Conservation (phyloP, 805 yeast genomes). For the Saccharomycopsis javanensis region DNA sequence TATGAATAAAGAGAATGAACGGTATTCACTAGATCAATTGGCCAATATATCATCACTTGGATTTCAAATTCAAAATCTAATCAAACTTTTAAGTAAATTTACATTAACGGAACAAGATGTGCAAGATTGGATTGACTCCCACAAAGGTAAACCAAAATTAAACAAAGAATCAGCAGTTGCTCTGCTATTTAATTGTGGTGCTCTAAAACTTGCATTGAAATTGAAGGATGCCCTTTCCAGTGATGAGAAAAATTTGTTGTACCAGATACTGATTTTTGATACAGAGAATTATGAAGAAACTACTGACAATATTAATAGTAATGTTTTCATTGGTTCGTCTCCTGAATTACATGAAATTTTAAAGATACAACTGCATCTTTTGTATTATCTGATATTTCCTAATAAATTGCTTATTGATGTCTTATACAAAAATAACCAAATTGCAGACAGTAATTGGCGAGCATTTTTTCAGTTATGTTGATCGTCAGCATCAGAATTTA, state of each 20-base stretch:
- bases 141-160: neutral
- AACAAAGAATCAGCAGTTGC: neutral
- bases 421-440: neutral
- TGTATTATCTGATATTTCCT: neutral
- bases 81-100: neutral
- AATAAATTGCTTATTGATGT: neutral
- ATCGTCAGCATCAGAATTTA: slow-evolving; percentile 1
- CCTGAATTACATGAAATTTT: neutral
- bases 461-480: neutral
- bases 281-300: neutral
- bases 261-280: neutral
- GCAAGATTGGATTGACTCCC: neutral
- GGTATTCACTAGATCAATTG: neutral
- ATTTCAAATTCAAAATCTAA: neutral
- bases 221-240: neutral
- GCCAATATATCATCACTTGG: neutral
- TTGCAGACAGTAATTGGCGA: neutral
- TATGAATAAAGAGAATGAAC: neutral
- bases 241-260: neutral
- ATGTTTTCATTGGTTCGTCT: neutral
- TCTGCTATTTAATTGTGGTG: neutral
- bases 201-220: neutral
- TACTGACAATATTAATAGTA: neutral
- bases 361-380: neutral
- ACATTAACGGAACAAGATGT: neutral